Conservation (phyloP, 345 rosid genomes). For the Physaria fendleri region DNA sequence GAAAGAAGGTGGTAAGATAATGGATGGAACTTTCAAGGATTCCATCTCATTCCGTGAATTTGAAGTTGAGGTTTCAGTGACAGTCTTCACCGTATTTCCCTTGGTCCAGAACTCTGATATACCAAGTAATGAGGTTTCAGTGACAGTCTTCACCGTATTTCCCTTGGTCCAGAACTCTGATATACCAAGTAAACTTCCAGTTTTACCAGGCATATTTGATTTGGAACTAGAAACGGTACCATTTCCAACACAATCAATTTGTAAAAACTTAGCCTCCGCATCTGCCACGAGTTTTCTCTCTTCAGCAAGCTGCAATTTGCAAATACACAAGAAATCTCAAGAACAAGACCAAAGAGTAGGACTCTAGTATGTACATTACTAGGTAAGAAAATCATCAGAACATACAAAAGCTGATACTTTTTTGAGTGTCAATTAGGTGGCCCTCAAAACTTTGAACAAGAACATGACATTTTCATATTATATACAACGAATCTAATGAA, state of each 20-base stretch:
- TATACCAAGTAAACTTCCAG: conserved; percentile 27
- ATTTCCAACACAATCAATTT: background rate
- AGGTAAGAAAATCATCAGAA: background rate
- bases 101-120: conserved; percentile 28
- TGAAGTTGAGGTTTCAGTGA: conserved; percentile 2
- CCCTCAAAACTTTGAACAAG: background rate
- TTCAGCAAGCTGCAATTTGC: conserved; percentile 28
- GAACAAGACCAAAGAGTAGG: background rate
- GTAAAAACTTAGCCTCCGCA: conserved; percentile 18
- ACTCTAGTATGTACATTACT: background rate
- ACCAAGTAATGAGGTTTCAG: conserved; percentile 16
- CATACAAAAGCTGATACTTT: conserved; percentile 1
- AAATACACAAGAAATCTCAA: background rate
- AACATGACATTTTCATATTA: background rate
- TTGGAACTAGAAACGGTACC: conserved; percentile 4
- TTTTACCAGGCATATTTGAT: conserved; percentile 14
- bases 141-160: background rate
- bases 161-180: conserved; percentile 27
- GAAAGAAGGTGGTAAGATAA: conserved; percentile 29
- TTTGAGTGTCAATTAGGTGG: background rate
- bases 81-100: conserved; percentile 5
- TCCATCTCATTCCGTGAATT: background rate
- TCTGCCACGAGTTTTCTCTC: conserved; percentile 23
- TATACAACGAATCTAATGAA: background rate
- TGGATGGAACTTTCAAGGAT: conserved; percentile 10